Evolutionary conservation across 2,329 filamentous ascomycete species (phyloP), one percentile per base, ranked within the genome.

Genomic region (Phaeoacremonium minimum): DNA sequence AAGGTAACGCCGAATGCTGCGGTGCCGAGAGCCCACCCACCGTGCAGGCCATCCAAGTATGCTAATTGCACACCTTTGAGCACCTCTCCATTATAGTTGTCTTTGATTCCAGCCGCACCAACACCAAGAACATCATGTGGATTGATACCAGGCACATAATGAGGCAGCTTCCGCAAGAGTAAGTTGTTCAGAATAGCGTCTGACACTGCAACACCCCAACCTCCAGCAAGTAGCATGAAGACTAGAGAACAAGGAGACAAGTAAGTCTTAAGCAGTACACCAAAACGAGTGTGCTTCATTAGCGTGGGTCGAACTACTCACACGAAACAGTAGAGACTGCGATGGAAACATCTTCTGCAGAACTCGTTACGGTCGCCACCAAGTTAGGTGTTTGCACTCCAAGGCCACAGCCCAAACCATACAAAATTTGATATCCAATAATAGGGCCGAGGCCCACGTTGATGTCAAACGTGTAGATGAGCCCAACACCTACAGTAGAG

Each of bases 391-490:
- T 28, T 17, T 33, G 30, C 19, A 33, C 30, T 16, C 30, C 29
- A 15, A 37, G 29, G 7, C 36, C 36, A 17, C 12, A 26, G 30
- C 36, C 36, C n/a, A 37, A 13, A 19, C 36, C 36, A n/a, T 33
- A 37, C 18, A 33, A 12, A 8, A 37, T 37, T 30, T 37, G 36
- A 17, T 37, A 37, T n/a, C 36, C 36, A 19, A 37, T 37, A 15
- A 33, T 33, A 8, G 18, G 29, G 13, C 36, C 36, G 13, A 33
- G 7, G 5, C 30, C 30, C 9, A 28, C 30, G 11, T 33, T 17
- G 20, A 37, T 15, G 15, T 15, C 30, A 29, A 37, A 33, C 18
- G 36, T 37, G 16, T 28, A 33, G 17, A 37, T 37, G 6, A 32
- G 17, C 12, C 30, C 36, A 22, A 28, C 30, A 12, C 30, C 36